phyloP scores from a whole-genome alignment of 176 grass and related monocot species.

The Eleusine indica region DNA sequence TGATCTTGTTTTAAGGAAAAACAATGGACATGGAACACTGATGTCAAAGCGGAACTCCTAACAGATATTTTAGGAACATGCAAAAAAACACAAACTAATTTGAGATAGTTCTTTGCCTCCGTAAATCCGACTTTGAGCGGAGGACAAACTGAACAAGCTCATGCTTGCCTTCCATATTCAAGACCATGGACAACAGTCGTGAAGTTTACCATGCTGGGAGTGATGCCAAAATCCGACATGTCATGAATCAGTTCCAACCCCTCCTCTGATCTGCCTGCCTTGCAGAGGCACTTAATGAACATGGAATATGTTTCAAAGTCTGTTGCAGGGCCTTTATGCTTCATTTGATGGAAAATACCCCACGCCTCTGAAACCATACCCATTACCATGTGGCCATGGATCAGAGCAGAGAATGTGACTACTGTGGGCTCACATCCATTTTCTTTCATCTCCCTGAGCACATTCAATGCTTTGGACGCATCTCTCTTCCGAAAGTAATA shows the following conservation, averaged over 20 bases:
- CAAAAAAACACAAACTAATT: constrained; percentile 34
- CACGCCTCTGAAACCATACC: constrained; percentile 82
- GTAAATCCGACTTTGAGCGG: constrained; percentile 65
- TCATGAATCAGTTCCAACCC: constrained; percentile 61
- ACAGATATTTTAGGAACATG: background rate
- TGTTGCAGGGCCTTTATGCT: constrained; percentile 73
- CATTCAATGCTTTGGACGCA: constrained; percentile 56
- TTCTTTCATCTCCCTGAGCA: constrained; percentile 71
- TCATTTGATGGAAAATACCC: constrained; percentile 73
- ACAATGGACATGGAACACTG: constrained; percentile 3
- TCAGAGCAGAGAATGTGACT: constrained; percentile 73
- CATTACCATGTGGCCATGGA: constrained; percentile 76
- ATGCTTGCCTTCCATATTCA: constrained; percentile 78
- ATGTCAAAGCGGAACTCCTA: background rate
- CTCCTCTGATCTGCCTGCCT: constrained; percentile 69
- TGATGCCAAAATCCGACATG: constrained; percentile 71
- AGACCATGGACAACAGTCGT: constrained; percentile 72
- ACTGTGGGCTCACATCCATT: constrained; percentile 64
- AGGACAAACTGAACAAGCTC: constrained; percentile 67
- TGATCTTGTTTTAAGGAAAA: background rate
- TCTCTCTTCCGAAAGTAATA: constrained; percentile 81
- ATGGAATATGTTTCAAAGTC: constrained; percentile 87
- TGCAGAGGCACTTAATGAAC: constrained; percentile 86
- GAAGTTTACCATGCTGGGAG: constrained; percentile 80
- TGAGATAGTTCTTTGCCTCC: constrained; percentile 64